phyloP scores from a whole-genome alignment of 225 moss, liverwort and hornwort genomes.

The Neckera pumila region DNA sequence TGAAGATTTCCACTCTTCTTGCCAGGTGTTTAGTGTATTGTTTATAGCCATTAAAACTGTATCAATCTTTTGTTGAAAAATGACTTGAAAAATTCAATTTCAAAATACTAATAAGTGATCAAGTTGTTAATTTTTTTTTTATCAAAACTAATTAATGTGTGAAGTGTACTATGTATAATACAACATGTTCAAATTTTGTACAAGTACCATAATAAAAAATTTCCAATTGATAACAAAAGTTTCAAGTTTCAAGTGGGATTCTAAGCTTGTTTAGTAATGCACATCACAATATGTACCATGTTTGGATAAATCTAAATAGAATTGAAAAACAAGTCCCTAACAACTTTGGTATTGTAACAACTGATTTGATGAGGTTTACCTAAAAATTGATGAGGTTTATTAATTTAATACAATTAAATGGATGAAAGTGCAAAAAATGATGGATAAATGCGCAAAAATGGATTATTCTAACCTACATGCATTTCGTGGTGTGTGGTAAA shows the following conservation, averaged over 20 bases:
- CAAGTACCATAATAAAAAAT: not conserved
- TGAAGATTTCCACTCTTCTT: not conserved
- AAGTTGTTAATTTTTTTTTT: not conserved
- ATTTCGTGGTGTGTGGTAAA: not conserved
- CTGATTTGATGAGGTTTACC: too few relatives aligned
- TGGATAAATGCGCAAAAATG: not conserved
- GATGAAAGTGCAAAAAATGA: not conserved
- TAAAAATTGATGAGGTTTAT: not conserved
- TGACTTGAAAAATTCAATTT: not conserved
- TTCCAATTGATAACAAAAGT: not conserved
- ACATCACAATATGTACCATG: not conserved
- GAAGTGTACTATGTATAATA: not conserved
- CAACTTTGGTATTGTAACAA: not conserved
- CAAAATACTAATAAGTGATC: not conserved
- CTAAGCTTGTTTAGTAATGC: fast-evolving
- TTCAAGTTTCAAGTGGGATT: not conserved
- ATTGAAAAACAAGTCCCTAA: not conserved
- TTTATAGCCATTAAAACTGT: not conserved
- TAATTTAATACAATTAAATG: not conserved
- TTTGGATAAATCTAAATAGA: not conserved
- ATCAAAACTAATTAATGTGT: not conserved
- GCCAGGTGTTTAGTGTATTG: not conserved
- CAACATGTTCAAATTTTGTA: too few relatives aligned
- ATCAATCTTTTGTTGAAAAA: not conserved
- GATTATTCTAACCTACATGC: not conserved